Evolutionary conservation across 1,284 basidiomycete species (phyloP).

Genomic region (Cryptococcus jaspeensis): DNA sequence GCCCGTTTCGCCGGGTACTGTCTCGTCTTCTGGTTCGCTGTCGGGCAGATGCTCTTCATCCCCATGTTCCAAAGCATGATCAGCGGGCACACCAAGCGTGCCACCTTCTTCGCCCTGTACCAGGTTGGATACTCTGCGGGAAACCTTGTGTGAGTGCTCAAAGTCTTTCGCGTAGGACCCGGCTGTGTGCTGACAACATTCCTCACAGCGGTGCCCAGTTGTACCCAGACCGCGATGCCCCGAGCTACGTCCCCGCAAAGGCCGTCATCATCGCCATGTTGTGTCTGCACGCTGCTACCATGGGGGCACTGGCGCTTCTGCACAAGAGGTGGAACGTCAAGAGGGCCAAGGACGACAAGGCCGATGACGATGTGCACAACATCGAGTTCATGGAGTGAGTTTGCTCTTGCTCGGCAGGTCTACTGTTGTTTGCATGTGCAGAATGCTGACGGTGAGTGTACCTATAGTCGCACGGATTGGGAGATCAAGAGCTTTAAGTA

Average conservation of each 20-base stretch:
- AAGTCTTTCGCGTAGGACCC: no score
- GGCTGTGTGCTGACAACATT: neutral
- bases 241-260: conserved; percentile 8
- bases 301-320: conserved; percentile 4
- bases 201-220: neutral
- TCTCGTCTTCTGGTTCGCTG: conserved; percentile 8
- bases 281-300: conserved; percentile 5
- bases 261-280: conserved; percentile 5
- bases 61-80: conserved; percentile 9
- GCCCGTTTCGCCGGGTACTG: conserved; percentile 5
- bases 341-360: neutral
- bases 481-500: no score
- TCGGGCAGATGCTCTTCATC: conserved; percentile 11
- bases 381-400: conserved; percentile 12
- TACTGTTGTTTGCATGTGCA: no score
- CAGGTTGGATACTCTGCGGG: conserved; percentile 6
- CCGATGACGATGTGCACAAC: conserved; percentile 2
- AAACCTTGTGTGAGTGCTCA: conserved; percentile 2
- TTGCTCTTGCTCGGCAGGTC: neutral
- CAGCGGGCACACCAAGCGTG: conserved; percentile 9
- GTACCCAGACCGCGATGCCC: conserved; percentile 1
- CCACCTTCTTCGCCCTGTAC: conserved; percentile 7
- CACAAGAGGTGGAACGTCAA: conserved; percentile 7
- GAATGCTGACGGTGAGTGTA: no score
- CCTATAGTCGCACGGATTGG: no score